These are phyloP conservation scores for Boletus mariae DNA, from an alignment of 1,284 basidiomycete species.

Conservation along the genomic window DNA sequence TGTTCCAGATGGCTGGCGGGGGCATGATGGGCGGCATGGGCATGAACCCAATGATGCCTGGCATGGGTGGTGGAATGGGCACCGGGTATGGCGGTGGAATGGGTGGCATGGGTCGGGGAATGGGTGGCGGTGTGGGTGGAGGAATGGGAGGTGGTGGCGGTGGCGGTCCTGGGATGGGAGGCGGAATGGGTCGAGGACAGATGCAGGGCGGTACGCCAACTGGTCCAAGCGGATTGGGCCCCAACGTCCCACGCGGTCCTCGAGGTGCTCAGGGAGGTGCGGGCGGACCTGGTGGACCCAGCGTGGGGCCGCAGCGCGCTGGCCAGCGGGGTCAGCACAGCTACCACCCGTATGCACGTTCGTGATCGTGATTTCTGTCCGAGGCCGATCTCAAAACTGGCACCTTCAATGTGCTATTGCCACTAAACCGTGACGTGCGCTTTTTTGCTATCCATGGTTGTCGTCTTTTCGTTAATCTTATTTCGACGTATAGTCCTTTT, in stretches of 20 bases:
- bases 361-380: slow-evolving; percentile 14
- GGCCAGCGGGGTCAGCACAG: slow-evolving; percentile 69
- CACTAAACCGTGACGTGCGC: slow-evolving; percentile 2
- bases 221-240: slow-evolving; percentile 39
- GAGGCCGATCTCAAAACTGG: slow-evolving; percentile 14
- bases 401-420: slow-evolving; percentile 2
- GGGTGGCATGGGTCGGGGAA: slow-evolving; percentile 37
- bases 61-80: slow-evolving; percentile 38
- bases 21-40: slow-evolving; percentile 43
- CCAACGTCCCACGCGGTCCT: slow-evolving; percentile 66
- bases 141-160: slow-evolving; percentile 36
- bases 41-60: slow-evolving; percentile 26
- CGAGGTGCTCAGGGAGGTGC: slow-evolving; percentile 51
- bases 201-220: slow-evolving; percentile 33
- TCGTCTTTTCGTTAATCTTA: slow-evolving; percentile 20
- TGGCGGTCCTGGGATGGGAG: slow-evolving; percentile 35
- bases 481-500: slow-evolving; percentile 11
- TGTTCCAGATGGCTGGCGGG: slow-evolving; percentile 72
- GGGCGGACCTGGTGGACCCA: slow-evolving; percentile 41
- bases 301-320: slow-evolving; percentile 71
- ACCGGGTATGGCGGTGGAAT: slow-evolving; percentile 35
- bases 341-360: slow-evolving; percentile 79
- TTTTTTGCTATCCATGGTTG: slow-evolving; percentile 5
- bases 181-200: slow-evolving; percentile 40
- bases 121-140: slow-evolving; percentile 30